phyloP scores from a whole-genome alignment of 225 moss, liverwort and hornwort genomes.

The Antitrichia curtipendula region DNA sequence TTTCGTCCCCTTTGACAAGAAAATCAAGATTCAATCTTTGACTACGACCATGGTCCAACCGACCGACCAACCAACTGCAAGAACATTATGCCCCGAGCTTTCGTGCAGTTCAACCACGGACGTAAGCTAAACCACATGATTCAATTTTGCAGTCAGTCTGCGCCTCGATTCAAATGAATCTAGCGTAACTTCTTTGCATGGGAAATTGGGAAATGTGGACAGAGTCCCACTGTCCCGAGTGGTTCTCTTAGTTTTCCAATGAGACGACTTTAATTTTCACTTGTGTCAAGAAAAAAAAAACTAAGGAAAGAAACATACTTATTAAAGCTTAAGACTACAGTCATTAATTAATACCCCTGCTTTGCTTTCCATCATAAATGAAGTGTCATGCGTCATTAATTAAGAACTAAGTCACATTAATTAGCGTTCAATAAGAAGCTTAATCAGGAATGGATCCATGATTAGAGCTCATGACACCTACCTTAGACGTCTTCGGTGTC shows the following conservation, averaged over 20 bases:
- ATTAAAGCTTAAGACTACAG: no score
- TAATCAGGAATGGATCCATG: not conserved
- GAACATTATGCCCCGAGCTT: no score
- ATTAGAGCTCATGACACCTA: not conserved
- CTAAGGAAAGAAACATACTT: no score
- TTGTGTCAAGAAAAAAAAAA: not conserved
- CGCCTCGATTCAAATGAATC: no score
- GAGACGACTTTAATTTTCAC: not conserved
- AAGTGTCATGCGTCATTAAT: not conserved
- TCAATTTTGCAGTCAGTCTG: not conserved
- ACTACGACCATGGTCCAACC: not conserved
- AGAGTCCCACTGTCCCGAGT: not conserved
- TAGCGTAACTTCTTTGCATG: not conserved
- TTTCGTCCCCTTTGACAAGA: not conserved
- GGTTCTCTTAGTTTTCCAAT: not conserved
- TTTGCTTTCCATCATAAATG: not conserved
- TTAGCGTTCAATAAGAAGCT: not conserved
- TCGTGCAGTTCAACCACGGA: not conserved
- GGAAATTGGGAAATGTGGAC: not conserved
- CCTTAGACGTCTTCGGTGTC: not conserved
- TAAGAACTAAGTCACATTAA: not conserved
- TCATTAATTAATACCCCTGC: not conserved
- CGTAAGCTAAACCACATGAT: accelerated
- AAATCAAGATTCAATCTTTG: not conserved
- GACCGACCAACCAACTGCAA: not conserved